These are phyloP conservation scores for Phytophthora rubi DNA, from an alignment of 352 stramenopile species.

Conservation along the genomic window DNA sequence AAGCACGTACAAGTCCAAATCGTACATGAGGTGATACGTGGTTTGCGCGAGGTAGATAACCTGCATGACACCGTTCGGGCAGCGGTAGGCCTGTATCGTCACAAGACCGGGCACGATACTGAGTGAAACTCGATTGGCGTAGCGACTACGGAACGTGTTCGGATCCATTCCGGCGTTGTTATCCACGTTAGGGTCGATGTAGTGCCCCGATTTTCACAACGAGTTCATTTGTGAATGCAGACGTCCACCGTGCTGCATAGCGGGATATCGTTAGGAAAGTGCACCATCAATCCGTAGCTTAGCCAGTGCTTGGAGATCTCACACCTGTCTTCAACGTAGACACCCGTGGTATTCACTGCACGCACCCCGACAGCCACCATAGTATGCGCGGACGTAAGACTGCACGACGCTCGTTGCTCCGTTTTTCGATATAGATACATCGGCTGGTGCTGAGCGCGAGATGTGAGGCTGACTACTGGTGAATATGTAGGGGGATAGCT, in stretches of 20 bases:
- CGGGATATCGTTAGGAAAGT: constrained; percentile 29
- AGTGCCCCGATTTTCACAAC: constrained; percentile 27
- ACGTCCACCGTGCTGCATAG: constrained; percentile 27
- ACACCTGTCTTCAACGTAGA: constrained; percentile 33
- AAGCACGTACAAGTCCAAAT: constrained; percentile 32
- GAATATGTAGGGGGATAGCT: constrained; percentile 34
- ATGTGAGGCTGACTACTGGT: constrained; percentile 20
- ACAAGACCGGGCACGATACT: constrained; percentile 32
- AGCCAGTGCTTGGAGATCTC: constrained; percentile 15
- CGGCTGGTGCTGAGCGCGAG: constrained; percentile 1
- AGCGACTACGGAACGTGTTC: constrained; percentile 27
- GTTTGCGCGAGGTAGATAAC: constrained; percentile 28
- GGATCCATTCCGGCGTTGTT: constrained; percentile 20
- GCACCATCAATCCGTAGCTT: constrained; percentile 29
- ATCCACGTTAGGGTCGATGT: not conserved
- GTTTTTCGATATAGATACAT: constrained; percentile 14
- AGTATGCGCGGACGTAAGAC: constrained; percentile 29
- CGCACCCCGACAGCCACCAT: constrained; percentile 29
- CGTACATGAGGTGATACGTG: constrained; percentile 27
- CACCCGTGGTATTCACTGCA: constrained; percentile 20
- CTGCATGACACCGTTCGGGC: constrained; percentile 34
- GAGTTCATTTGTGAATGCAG: constrained; percentile 32
- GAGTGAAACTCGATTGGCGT: constrained; percentile 24
- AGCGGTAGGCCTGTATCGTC: constrained; percentile 31
- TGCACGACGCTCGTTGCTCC: constrained; percentile 18